phyloP scores from a whole-genome alignment of 148 eudicot genomes.

The Rhododendron kiyosumense region DNA sequence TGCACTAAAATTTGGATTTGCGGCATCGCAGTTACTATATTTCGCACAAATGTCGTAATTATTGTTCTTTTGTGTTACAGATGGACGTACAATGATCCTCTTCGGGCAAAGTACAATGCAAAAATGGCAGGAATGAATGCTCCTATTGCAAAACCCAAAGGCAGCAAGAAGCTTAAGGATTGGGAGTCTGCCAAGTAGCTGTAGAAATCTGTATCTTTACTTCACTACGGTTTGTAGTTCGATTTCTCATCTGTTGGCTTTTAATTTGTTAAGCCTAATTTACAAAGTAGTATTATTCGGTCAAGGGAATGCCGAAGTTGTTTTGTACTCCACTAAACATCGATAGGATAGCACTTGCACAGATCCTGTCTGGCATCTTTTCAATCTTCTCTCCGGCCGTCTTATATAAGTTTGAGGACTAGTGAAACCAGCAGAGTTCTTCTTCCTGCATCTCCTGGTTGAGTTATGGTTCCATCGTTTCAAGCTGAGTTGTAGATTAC shows the following conservation, averaged over 20 bases:
- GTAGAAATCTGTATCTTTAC: background rate
- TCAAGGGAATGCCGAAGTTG: background rate
- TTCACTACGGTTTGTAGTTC: background rate
- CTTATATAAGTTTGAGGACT: background rate
- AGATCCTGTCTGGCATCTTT: background rate
- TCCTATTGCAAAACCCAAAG: constrained; percentile 25
- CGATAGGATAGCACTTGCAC: background rate
- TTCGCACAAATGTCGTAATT: background rate
- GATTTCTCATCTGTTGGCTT: background rate
- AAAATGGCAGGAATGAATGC: constrained; percentile 30
- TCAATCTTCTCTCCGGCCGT: background rate
- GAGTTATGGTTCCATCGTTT: background rate
- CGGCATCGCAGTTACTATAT: background rate
- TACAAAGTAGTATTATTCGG: background rate
- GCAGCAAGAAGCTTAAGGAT: constrained; percentile 20
- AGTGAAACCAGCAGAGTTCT: background rate
- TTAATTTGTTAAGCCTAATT: background rate
- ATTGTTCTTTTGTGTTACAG: background rate
- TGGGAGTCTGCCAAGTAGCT: background rate
- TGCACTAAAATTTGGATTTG: background rate
- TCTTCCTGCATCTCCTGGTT: background rate
- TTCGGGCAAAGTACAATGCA: constrained; percentile 22
- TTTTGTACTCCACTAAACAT: background rate
- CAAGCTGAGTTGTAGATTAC: background rate
- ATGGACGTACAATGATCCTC: constrained; percentile 15